Evolutionary conservation across 257 asterid species (phyloP).

Genomic region (Nicotiana tabacum): DNA sequence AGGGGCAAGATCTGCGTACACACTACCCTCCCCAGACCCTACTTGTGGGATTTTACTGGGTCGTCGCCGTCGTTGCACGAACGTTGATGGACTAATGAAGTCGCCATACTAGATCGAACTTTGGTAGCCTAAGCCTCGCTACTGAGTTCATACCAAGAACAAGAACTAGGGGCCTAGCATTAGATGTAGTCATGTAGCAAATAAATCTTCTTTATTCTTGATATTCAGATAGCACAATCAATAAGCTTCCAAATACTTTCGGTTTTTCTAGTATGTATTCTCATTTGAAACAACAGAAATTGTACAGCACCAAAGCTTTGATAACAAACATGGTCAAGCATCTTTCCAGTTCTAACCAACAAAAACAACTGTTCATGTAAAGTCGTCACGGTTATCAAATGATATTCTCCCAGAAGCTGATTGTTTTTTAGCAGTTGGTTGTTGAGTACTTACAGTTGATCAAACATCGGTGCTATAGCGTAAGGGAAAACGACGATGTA

Average conservation of each 20-base stretch:
- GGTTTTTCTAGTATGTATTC: neutral
- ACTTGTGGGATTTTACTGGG: too few species aligned
- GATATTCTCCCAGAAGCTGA: neutral
- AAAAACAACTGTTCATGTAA: neutral
- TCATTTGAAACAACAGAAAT: neutral
- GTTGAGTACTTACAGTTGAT: neutral
- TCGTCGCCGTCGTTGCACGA: too few species aligned
- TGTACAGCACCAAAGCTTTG: neutral
- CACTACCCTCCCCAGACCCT: too few species aligned
- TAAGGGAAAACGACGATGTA: constrained; percentile 62
- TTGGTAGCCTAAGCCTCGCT: too few species aligned
- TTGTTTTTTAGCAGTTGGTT: neutral
- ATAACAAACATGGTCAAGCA: neutral
- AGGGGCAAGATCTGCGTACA: too few species aligned
- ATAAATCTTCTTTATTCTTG: neutral
- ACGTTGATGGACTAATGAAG: too few species aligned
- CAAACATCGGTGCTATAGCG: constrained; percentile 49
- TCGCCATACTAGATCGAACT: too few species aligned
- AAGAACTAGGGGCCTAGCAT: too few species aligned
- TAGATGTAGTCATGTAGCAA: too few species aligned
- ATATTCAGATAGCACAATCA: neutral
- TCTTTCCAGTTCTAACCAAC: neutral
- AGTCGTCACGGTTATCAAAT: neutral
- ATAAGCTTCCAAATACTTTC: neutral
- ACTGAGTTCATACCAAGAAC: too few species aligned